phyloP scores from a whole-genome alignment of 768 basidiomycete genomes.

The Hypsizygus marmoreus region DNA sequence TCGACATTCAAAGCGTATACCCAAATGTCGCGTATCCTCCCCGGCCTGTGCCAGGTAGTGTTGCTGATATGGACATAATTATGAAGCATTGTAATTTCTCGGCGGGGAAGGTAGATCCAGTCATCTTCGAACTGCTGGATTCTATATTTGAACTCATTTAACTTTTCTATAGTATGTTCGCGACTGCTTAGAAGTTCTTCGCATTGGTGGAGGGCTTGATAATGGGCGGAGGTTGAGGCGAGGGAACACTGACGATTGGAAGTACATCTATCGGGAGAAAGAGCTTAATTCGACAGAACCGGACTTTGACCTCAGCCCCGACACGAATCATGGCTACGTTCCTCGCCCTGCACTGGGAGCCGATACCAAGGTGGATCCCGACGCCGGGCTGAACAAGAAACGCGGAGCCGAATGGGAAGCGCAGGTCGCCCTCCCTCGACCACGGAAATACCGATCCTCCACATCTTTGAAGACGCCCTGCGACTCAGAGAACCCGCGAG shows the following conservation, averaged over 20 bases:
- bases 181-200: slow-evolving; percentile 89
- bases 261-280: slow-evolving; percentile 76
- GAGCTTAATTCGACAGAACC: slow-evolving; percentile 31
- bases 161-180: slow-evolving; percentile 75
- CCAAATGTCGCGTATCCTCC: slow-evolving; percentile 79
- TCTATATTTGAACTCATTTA: slow-evolving; percentile 8
- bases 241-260: slow-evolving; percentile 74
- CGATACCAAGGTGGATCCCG: slow-evolving; percentile 40
- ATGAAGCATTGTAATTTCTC: slow-evolving; percentile 88
- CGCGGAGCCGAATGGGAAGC: slow-evolving; percentile 61
- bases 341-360: slow-evolving; percentile 25
- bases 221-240: slow-evolving; percentile 71
- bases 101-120: slow-evolving; percentile 55
- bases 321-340: slow-evolving; percentile 23
- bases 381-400: slow-evolving; percentile 59
- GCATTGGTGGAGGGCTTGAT: slow-evolving; percentile 84
- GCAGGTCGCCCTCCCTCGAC: slow-evolving; percentile 47
- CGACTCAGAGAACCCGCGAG: slow-evolving; percentile 72
- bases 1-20: slow-evolving; percentile 61
- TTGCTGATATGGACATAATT: slow-evolving; percentile 87
- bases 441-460: slow-evolving; percentile 44
- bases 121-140: background rate
- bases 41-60: slow-evolving; percentile 75
- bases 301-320: slow-evolving; percentile 17
- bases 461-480: slow-evolving; percentile 53